Conservation (phyloP, 495 filamentous ascomycete species). For the Penicillium egyptiacum region DNA sequence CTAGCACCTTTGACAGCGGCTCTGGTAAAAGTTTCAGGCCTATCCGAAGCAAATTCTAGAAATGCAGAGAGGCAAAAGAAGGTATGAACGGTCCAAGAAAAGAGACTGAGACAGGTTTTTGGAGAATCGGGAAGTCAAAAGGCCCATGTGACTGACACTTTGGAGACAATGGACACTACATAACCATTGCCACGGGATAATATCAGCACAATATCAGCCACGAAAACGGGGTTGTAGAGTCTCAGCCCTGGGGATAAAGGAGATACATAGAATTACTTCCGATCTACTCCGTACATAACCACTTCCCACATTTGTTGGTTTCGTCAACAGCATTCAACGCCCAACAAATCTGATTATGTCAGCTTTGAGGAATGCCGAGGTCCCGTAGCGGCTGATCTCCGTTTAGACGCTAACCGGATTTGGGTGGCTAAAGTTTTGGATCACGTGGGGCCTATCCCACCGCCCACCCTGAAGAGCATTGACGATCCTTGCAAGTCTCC, state of each 20-base stretch:
- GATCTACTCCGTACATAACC: neutral
- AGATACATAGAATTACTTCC: neutral
- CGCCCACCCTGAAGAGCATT: slow-evolving; percentile 2
- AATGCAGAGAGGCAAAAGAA: slow-evolving; percentile 7
- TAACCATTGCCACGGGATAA: slow-evolving; percentile 1
- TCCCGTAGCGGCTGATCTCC: slow-evolving; percentile 26
- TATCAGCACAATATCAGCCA: slow-evolving; percentile 1
- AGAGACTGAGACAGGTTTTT: slow-evolving; percentile 20
- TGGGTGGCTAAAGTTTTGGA: neutral
- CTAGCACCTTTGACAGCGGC: slow-evolving; percentile 19
- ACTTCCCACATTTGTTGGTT: slow-evolving; percentile 10
- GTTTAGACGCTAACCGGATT: slow-evolving; percentile 9
- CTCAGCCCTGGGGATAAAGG: neutral
- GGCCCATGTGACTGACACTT: slow-evolving; percentile 43
- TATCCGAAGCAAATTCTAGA: slow-evolving; percentile 9
- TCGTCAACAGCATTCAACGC: slow-evolving; percentile 10
- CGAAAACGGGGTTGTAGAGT: neutral
- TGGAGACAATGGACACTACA: slow-evolving; percentile 5
- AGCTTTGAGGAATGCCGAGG: slow-evolving; percentile 4
- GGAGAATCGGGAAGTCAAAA: slow-evolving; percentile 28
- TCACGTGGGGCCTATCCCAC: slow-evolving; percentile 13
- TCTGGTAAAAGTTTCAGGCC: slow-evolving; percentile 9
- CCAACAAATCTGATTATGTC: slow-evolving; percentile 9
- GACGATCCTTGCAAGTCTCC: slow-evolving; percentile 10
- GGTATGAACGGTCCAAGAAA: slow-evolving; percentile 12